Evolutionary conservation across 176 grass and related monocot genomes (phyloP).

Genomic region (Olyra latifolia): DNA sequence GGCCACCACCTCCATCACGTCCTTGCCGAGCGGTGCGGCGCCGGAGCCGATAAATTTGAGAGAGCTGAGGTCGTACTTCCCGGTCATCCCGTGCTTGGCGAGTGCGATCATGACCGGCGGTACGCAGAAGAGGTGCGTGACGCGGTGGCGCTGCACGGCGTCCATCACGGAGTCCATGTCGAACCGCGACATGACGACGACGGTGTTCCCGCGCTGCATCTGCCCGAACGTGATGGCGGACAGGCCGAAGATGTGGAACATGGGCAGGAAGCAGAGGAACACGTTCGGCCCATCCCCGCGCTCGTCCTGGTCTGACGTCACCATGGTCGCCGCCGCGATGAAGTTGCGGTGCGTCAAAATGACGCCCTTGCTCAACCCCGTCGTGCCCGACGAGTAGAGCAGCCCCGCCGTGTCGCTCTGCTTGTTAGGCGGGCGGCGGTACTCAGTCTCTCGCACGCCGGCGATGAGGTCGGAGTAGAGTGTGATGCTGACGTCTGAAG

Average conservation of each 20-base stretch:
- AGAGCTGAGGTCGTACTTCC: slow-evolving; percentile 80
- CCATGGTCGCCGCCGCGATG: slow-evolving; percentile 53
- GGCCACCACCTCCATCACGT: slow-evolving; percentile 82
- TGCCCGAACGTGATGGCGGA: slow-evolving; percentile 69
- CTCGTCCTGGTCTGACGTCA: slow-evolving; percentile 67
- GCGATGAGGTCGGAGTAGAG: slow-evolving; percentile 61
- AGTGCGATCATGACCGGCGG: slow-evolving; percentile 93
- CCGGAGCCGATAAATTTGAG: slow-evolving; percentile 69
- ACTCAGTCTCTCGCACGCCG: slow-evolving; percentile 27
- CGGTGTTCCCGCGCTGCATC: slow-evolving; percentile 62
- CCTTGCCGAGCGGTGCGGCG: slow-evolving; percentile 93
- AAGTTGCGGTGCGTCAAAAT: slow-evolving; percentile 93
- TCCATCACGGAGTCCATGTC: slow-evolving; percentile 58
- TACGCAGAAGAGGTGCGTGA: slow-evolving; percentile 79
- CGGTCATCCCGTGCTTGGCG: slow-evolving; percentile 57
- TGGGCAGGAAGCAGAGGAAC: slow-evolving; percentile 95
- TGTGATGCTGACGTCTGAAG: slow-evolving; percentile 23
- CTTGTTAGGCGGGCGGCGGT: slow-evolving; percentile 46
- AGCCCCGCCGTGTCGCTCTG: slow-evolving; percentile 71
- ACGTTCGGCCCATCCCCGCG: slow-evolving; percentile 61
- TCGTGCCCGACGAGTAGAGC: slow-evolving; percentile 93
- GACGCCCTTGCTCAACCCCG: slow-evolving; percentile 90
- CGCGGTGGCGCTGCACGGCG: slow-evolving; percentile 50
- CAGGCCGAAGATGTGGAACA: slow-evolving; percentile 97
- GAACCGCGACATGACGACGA: slow-evolving; percentile 76